Evolutionary conservation across 371 early-diverging fungal species (phyloP), one percentile per base, ranked within the genome.

Genomic region (Apophysomyces variabilis): DNA sequence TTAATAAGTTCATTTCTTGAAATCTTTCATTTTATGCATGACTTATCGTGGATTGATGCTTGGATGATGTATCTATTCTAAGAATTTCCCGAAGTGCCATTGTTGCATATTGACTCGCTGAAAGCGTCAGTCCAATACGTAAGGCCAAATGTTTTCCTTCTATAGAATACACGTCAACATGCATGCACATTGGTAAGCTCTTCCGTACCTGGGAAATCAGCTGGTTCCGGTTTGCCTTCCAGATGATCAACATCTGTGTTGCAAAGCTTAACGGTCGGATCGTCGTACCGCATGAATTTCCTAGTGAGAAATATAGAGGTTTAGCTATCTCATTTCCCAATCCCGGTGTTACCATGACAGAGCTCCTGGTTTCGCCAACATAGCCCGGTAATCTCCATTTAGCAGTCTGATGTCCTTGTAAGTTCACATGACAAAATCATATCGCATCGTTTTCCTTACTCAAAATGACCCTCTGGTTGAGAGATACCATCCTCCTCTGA

Each of bases 1-100:
- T 41, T 41, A 5, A 26, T 3, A 26, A 26, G 5, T 41, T 13
- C 6, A 5, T 41, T 41, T 41, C 1, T 41, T 11, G 3, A 1
- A 41, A 26, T 26, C 41, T 5, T 41, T 26, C 0, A 18, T 18
- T 14, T 67, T 70, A 69, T 8, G 65, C 16, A 37, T 80, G 81
- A 16, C 64, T 61, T 45, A 75, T 43, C 45, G 57, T 38, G 12
- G 72, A 63, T 66, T 80, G 81, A 16, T 60, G 66, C 58, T 71
- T 65, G 35, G 78, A 70, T 45, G 92, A 86, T 4, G 96, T 96
- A 38, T 92, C 93, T 39, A 84, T 76, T 66, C 92, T 91, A 76
- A 93, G 89, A 16, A 97, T 79, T 78, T 99, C 99, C 37, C 99
- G 87, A 58, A 99, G 75, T 18, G 94, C 93, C 97, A 98, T 96